phyloP scores from a whole-genome alignment of 2,329 filamentous ascomycete genomes.

The Verticillium nubilum region DNA sequence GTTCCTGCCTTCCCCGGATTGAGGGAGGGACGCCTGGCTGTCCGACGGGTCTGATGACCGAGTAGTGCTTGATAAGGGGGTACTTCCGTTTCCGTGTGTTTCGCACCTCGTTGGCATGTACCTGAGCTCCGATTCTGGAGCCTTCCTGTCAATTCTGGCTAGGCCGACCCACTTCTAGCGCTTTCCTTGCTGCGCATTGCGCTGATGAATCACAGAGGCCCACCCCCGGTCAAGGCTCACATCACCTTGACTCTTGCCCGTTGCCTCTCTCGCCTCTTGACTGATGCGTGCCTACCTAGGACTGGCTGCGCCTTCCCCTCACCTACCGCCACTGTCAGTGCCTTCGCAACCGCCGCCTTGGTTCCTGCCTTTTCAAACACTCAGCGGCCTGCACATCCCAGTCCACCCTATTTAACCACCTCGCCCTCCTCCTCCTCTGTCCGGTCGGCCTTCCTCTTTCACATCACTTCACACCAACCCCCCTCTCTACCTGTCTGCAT shows the following conservation, averaged over 20 bases:
- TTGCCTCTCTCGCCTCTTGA: background rate
- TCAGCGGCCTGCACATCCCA: background rate
- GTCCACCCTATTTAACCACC: constrained; percentile 2
- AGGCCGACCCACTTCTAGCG: background rate
- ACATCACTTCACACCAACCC: constrained; percentile 5
- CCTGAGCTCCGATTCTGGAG: constrained; percentile 9
- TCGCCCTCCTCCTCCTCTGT: constrained; percentile 3
- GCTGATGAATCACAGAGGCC: constrained; percentile 6
- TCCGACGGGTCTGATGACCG: background rate
- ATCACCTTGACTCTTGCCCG: background rate
- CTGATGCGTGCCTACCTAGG: background rate
- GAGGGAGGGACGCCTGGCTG: background rate
- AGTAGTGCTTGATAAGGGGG: background rate
- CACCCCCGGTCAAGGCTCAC: constrained; percentile 1
- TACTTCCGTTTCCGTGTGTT: constrained; percentile 18
- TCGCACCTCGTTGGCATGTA: background rate
- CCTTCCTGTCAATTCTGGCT: constrained; percentile 6
- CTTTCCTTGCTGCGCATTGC: constrained; percentile 1
- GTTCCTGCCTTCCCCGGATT: background rate
- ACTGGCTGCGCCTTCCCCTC: constrained; percentile 1
- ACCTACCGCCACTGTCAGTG: background rate
- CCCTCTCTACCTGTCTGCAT: background rate
- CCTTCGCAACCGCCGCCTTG: background rate
- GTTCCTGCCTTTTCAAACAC: background rate
- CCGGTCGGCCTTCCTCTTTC: constrained; percentile 6